phyloP scores from a whole-genome alignment of 768 basidiomycete species.

The Russula olivacea region DNA sequence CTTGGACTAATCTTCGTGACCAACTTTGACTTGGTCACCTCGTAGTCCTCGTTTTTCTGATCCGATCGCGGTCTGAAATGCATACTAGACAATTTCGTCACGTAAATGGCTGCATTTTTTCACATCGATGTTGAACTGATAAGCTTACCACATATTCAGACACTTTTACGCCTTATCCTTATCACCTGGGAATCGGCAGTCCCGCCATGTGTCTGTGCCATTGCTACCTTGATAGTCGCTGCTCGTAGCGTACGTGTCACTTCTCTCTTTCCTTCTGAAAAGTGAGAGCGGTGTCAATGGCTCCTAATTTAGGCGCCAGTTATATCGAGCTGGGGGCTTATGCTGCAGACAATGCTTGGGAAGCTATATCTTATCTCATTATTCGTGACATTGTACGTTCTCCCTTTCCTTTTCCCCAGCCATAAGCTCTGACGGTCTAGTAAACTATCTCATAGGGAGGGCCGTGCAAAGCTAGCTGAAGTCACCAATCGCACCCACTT shows the following conservation, averaged over 20 bases:
- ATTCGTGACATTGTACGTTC: slow-evolving; percentile 29
- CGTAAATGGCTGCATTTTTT: neutral
- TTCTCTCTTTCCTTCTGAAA: neutral
- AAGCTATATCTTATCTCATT: slow-evolving; percentile 32
- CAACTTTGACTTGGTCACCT: neutral
- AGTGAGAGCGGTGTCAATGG: neutral
- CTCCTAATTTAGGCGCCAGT: slow-evolving; percentile 16
- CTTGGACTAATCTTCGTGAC: neutral
- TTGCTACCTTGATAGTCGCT: slow-evolving; percentile 26
- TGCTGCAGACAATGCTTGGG: slow-evolving; percentile 29
- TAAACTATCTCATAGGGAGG: slow-evolving; percentile 4
- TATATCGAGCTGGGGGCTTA: slow-evolving; percentile 28
- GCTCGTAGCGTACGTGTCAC: neutral
- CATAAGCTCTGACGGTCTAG: neutral
- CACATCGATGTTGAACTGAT: neutral
- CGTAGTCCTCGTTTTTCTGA: slow-evolving; percentile 17
- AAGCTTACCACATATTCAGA: neutral
- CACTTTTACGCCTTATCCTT: slow-evolving; percentile 19
- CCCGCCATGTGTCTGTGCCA: slow-evolving; percentile 29
- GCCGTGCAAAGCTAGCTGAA: slow-evolving; percentile 1
- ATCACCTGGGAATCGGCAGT: slow-evolving; percentile 31
- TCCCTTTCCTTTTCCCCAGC: neutral
- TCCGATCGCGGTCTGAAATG: slow-evolving; percentile 4
- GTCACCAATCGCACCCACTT: slow-evolving; percentile 3
- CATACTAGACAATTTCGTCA: slow-evolving; percentile 13